phyloP scores from a whole-genome alignment of 345 rosid genomes.

The Acer negundo region DNA sequence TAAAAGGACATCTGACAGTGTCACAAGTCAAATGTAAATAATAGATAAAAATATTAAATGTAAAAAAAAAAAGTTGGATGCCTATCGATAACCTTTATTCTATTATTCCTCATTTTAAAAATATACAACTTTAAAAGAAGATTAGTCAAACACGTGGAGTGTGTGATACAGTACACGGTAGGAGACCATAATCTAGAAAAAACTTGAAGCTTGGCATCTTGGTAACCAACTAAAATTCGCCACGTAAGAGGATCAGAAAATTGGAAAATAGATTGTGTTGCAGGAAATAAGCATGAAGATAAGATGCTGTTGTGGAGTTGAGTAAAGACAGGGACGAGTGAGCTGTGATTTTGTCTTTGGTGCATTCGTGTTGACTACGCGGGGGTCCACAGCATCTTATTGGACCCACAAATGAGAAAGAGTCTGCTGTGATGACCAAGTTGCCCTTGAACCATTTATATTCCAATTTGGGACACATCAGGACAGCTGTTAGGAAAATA shows the following conservation, averaged over 20 bases:
- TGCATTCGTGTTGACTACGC: not conserved
- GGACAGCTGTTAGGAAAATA: no score
- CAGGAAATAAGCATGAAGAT: not conserved
- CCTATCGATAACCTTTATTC: no score
- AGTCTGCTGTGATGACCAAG: no score
- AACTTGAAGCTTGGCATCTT: not conserved
- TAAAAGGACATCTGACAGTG: no score
- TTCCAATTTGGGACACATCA: no score
- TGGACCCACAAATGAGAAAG: not conserved
- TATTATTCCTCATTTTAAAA: no score
- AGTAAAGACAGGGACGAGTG: not conserved
- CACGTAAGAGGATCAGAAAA: not conserved
- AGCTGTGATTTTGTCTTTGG: not conserved
- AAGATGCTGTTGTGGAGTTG: not conserved
- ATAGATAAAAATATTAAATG: no score
- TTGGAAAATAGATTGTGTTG: not conserved
- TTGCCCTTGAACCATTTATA: no score
- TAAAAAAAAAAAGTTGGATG: no score
- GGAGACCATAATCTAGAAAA: not conserved
- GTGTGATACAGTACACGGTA: not conserved
- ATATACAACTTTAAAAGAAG: no score
- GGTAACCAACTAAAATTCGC: not conserved
- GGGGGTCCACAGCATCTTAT: not conserved
- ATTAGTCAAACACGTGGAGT: no score
- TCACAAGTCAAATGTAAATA: no score